phyloP scores from a whole-genome alignment of 371 early-diverging fungal genomes.

The Saksenaea oblongispora region DNA sequence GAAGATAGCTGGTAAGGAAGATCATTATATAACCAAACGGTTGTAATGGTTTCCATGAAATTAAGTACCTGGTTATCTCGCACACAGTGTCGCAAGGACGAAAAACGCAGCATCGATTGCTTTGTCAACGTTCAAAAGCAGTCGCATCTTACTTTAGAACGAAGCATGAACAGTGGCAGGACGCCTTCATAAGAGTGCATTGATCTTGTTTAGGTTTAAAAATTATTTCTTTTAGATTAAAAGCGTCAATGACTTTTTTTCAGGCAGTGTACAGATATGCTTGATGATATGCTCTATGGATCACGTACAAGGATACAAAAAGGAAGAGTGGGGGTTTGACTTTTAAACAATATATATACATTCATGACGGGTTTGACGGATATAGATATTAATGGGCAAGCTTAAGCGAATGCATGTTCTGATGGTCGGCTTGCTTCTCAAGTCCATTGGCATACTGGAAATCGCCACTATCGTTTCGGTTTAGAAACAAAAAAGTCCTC shows the following conservation, averaged over 20 bases:
- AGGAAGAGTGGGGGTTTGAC: not conserved
- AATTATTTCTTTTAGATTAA: too few species aligned
- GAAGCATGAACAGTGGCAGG: too few species aligned
- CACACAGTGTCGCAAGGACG: too few species aligned
- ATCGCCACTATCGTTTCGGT: constrained; percentile 31
- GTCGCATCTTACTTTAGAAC: too few species aligned
- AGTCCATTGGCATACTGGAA: constrained; percentile 74
- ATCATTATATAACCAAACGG: too few species aligned
- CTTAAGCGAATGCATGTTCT: constrained; percentile 46
- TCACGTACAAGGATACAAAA: not conserved
- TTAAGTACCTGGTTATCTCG: too few species aligned
- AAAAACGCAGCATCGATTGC: too few species aligned
- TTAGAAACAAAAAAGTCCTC: not conserved
- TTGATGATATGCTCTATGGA: not conserved
- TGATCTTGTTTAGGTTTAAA: too few species aligned
- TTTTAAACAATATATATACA: not conserved
- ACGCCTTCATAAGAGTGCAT: too few species aligned
- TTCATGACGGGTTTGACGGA: not conserved
- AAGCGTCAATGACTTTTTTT: not conserved
- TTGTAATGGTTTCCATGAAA: too few species aligned
- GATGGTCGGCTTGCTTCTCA: constrained; percentile 25
- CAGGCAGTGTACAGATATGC: not conserved
- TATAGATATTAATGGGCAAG: constrained; percentile 21
- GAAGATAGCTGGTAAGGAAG: too few species aligned
- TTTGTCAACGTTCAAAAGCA: too few species aligned